Base-by-base conservation (phyloP, 148 eudicot species). In the Dysphania ambrosioides region DNA sequence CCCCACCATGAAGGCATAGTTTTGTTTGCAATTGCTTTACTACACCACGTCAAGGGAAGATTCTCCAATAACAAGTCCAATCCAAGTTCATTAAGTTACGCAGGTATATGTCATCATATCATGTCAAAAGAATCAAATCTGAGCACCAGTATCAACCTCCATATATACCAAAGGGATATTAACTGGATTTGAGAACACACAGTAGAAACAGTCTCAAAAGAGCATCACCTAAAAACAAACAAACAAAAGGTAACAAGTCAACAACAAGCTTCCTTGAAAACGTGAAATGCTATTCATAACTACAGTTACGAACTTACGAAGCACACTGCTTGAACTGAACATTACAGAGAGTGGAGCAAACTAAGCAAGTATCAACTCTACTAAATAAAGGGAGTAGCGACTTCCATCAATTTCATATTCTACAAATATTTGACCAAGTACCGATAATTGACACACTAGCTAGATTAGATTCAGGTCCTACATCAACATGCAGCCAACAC, bases 1-100 rank as follows among this genome's bases (percentile, higher is more conserved):
- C 91, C 80, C 93, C 93, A 92, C 99, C 99, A 95, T 77, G 88
- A 74, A 78, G 86, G 93, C 99, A 95, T 95, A 79, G 82, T 85
- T 83, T 41, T 81, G 69, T 56, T 66, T 70, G 61, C 23, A 47
- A 34, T 30, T 23, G 30, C 61, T 41, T 76, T 60, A 42, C 68
- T 47, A 51, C 23, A 21, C 41, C 42, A 57, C 57, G 61, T 68
- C 64, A 38, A 70, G 57, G 57, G 44, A 40, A 56, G 68, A 67
- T 29, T 13, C 41, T 60, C 53, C 49, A 35, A 29, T 3, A 63
- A 70, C 29, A 74, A 30, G 47, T 65, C 57, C 66, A 31, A 35
- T 65, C 66, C 66, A n/a, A 53, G 63, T 75, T 40, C 66, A 74
- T 55, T 29, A 68, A 71, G 71, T 64, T 55, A 71, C 42, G 31